Evolutionary conservation across 2,329 filamentous ascomycete species (phyloP), one percentile per base, ranked within the genome.

Genomic region (Stagonosporopsis chrysanthemi): DNA sequence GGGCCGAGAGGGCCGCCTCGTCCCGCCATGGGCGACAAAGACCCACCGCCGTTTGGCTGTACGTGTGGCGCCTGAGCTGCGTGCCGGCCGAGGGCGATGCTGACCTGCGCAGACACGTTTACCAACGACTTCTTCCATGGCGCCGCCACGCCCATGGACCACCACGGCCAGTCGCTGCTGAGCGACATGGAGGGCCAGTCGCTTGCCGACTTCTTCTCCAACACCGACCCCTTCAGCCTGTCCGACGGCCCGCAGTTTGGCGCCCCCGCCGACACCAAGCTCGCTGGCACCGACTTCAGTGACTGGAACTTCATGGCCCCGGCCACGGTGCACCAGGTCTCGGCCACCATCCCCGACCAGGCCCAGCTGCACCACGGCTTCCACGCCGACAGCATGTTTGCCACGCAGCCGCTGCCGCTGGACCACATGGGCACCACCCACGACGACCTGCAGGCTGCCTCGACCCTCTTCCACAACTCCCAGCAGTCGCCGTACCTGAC

Each of bases 11-110:
- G 64, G 65, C 66, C 62, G 50, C 52, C 61, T 59, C 66, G 57
- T 39, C 46, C 62, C 59, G 65, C 64, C 67, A 75, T 75, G 73
- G 66, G 69, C 65, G 65, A 71, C 52, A 70, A 72, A 47, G 71
- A 72, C 43, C 63, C 70, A 39, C 60, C 63, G 61, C 73, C 73
- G 14, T 76, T 76, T 65, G 73, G 73, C 61, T 75, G 71, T 73
- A 69, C 24, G 28, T 52, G 3, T 7, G 22, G 2, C 33, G 41
- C 9, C 14, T 12, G 23, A 6, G 14, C 12, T 11, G 22, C 11
- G 19, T 3, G 9, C 36, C n/a, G 11, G 26, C 60, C 69, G 52
- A 66, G 11, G 26, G 61, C 68, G 52, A 66, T 56, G 9, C 19
- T 39, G 39, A 31, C 22, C 4, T 14, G 19, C 46, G 14, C 58